Evolutionary conservation across 768 basidiomycete genomes (phyloP), one percentile per base, ranked within the genome.

Genomic region (Termitomyces sp.): DNA sequence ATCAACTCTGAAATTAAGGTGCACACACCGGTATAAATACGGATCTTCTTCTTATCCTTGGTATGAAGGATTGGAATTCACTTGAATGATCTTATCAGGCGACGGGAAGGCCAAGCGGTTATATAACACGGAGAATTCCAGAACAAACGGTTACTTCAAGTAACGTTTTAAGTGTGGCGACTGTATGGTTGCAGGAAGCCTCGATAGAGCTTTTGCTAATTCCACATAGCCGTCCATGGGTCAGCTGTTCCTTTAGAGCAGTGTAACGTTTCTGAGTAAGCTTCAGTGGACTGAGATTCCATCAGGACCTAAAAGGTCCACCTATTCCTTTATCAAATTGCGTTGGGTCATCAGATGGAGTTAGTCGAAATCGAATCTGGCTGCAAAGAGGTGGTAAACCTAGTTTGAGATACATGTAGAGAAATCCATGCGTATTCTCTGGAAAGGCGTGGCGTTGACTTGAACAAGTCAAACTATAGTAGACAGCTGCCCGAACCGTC

Each of bases 81-180:
- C n/a, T n/a, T n/a, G n/a, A 6, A 29, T 29, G 18, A 14, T 20
- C 0, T n/a, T 8, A n/a, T 41, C 6, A 6, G 29, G 29, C 39
- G 9, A 41, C n/a, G 20, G 14, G 14, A n/a, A n/a, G 9, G 32
- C 9, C 1, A 32, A 10, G n/a, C n/a, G n/a, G 32, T 32, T 8
- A 32, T 8, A 9, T n/a, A 4, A 8, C 3, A 22, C 16, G n/a
- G n/a, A n/a, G n/a, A 41, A 4, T 14, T 52, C 44, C 4, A 37
- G 1, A 44, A 58, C 4, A 14, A 58, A 58, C 2, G 57, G 57
- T 32, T 58, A 44, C 24, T 53, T 43, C 34, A 53, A 37, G 20
- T 44, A 53, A 24, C n/a, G n/a, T n/a, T n/a, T n/a, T n/a, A n/a
- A n/a, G n/a, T n/a, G n/a, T n/a, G n/a, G n/a, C n/a, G n/a, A n/a